These are phyloP conservation scores for Coniella lustricola DNA, from an alignment of 2,329 filamentous ascomycete genomes.

Conservation along the genomic window DNA sequence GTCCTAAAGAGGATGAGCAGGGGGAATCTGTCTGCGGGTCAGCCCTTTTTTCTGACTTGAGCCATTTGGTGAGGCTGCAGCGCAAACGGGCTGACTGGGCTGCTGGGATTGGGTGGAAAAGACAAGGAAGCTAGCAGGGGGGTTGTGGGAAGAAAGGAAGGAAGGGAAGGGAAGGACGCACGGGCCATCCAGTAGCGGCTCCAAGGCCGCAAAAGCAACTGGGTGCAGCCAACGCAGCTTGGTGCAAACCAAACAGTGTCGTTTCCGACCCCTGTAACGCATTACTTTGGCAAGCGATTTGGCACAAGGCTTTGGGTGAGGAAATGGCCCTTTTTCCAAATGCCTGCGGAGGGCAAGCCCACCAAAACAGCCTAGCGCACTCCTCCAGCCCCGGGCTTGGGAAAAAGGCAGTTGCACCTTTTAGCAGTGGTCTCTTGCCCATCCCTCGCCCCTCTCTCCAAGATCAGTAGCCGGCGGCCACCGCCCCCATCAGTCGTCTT, in stretches of 20 bases:
- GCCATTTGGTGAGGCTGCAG: not conserved
- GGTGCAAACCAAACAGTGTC: not conserved
- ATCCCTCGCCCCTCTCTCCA: not conserved
- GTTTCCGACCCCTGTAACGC: constrained; percentile 2
- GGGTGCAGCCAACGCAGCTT: not conserved
- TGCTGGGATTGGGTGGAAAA: not conserved
- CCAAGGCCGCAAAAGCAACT: not conserved
- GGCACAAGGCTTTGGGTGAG: not conserved
- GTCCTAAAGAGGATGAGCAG: too few relatives aligned
- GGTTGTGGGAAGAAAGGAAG: too few relatives aligned
- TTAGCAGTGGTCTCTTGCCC: not conserved
- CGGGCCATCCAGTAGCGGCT: not conserved
- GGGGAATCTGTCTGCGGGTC: too few relatives aligned
- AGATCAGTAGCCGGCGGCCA: constrained; percentile 7
- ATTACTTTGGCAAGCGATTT: not conserved
- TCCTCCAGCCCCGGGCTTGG: too few relatives aligned
- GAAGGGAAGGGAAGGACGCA: not conserved
- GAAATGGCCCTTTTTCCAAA: not conserved
- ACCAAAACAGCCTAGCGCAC: constrained; percentile 19
- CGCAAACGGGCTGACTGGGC: not conserved
- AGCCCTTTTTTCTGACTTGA: too few relatives aligned
- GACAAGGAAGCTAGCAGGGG: too few relatives aligned
- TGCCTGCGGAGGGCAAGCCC: not conserved
- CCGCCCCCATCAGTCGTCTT: constrained; percentile 3
- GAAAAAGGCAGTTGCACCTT: too few relatives aligned